A percentile compares a stretch with the other conserved stretches of the same genome.
These are phyloP conservation scores for Vitis hybrid DNA, from an alignment of 177 flowering plant genomes.

Conservation along the genomic window DNA sequence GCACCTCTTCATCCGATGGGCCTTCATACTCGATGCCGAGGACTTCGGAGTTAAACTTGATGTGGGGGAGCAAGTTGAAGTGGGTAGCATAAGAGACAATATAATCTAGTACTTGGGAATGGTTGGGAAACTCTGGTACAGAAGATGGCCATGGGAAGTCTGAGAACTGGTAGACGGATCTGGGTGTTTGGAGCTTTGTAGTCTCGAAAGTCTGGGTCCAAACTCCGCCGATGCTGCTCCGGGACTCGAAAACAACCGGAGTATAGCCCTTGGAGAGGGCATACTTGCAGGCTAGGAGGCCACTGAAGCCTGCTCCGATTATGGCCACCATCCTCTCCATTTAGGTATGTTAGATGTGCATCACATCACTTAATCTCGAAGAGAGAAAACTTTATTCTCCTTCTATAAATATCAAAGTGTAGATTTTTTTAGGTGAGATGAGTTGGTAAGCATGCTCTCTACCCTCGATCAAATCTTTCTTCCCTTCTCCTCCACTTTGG, in stretches of 20 bases:
- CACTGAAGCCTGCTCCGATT: slow-evolving; percentile 74
- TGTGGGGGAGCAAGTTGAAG: slow-evolving; percentile 40
- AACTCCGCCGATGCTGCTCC: slow-evolving; percentile 49
- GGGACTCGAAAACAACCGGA: slow-evolving; percentile 64
- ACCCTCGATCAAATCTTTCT: no score
- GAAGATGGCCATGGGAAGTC: slow-evolving; percentile 71
- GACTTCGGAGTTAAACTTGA: slow-evolving; percentile 56
- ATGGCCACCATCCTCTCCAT: slow-evolving; percentile 56
- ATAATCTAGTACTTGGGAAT: slow-evolving; percentile 47
- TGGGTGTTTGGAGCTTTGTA: slow-evolving; percentile 60
- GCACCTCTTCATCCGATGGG: slow-evolving; percentile 33
- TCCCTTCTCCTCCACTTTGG: no score
- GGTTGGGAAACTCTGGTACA: slow-evolving; percentile 42
- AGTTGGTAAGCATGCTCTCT: no score
- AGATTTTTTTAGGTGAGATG: no score
- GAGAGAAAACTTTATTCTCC: no score
- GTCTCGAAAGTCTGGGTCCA: slow-evolving; percentile 50
- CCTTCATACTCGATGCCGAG: slow-evolving; percentile 42
- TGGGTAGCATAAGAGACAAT: slow-evolving; percentile 52
- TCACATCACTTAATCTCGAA: no score
- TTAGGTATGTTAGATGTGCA: neutral
- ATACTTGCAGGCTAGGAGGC: slow-evolving; percentile 73
- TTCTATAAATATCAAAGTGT: no score
- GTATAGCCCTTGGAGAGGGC: slow-evolving; percentile 40
- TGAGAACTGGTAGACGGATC: slow-evolving; percentile 46